A percentile compares a stretch with the other conserved stretches of the same genome.
phyloP scores from a whole-genome alignment of 1,284 basidiomycete species.

The Ceratobasidium theobromae region DNA sequence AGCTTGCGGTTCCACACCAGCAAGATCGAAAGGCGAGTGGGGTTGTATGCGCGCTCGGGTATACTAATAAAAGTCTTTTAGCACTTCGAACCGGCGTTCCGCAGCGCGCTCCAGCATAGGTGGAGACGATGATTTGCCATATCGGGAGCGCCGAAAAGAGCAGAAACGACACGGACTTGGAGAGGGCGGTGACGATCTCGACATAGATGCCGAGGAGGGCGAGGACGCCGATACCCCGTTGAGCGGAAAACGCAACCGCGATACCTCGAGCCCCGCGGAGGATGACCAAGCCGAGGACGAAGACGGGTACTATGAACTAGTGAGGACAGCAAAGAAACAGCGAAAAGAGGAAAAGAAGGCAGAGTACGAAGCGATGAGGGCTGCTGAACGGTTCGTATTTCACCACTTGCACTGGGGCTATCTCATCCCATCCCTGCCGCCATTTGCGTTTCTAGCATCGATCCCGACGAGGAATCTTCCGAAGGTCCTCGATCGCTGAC shows the following conservation, averaged over 20 bases:
- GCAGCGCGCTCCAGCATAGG: slow-evolving; percentile 46
- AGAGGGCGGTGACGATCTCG: slow-evolving; percentile 60
- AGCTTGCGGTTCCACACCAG: slow-evolving; percentile 86
- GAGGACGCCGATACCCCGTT: slow-evolving; percentile 40
- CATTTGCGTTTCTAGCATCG: slow-evolving; percentile 47
- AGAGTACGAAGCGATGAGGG: slow-evolving; percentile 69
- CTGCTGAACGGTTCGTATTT: slow-evolving; percentile 60
- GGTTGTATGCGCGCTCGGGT: not conserved
- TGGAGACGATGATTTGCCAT: slow-evolving; percentile 89
- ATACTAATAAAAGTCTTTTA: not conserved
- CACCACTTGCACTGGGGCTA: not conserved
- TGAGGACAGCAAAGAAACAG: slow-evolving; percentile 70
- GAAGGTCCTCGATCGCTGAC: slow-evolving; percentile 83
- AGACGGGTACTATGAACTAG: slow-evolving; percentile 85
- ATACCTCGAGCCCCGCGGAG: slow-evolving; percentile 34
- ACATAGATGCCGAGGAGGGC: slow-evolving; percentile 53
- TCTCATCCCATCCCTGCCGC: not conserved
- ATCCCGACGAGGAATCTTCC: slow-evolving; percentile 50
- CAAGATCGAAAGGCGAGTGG: slow-evolving; percentile 64
- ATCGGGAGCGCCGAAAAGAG: slow-evolving; percentile 63
- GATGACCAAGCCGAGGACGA: slow-evolving; percentile 46
- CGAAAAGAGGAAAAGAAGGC: slow-evolving; percentile 77
- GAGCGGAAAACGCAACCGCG: slow-evolving; percentile 10
- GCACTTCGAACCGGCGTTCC: slow-evolving; percentile 50
- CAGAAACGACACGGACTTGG: slow-evolving; percentile 55